Evolutionary conservation across 2,329 filamentous ascomycete genomes (phyloP), one percentile per base, ranked within the genome.

Genomic region (Thelonectria rubi): DNA sequence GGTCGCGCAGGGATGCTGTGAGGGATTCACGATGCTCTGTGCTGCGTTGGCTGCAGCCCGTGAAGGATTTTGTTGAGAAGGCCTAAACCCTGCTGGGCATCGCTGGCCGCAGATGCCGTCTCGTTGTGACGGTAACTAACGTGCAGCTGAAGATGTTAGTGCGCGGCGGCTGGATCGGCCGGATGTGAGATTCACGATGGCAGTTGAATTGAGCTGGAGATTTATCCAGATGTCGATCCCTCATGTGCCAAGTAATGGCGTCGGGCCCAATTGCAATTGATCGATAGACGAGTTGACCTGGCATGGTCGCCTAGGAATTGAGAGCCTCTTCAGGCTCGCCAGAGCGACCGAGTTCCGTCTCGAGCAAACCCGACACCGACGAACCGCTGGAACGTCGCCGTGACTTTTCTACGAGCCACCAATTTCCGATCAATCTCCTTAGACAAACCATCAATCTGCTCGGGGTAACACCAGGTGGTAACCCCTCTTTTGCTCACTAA

Each of bases 401-500:
- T 37, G 34, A 37, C 34, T 14, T 15, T 37, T 15, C 34, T 15
- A 3, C 15, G 6, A 37, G 7, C 34, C 12, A 14, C 5, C 34
- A 37, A 15, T 15, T 14, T 15, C 9, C 5, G 32, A 34, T 34
- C 32, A 10, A 34, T 34, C 3, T 14, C 15, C 34, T 14, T 15
- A 2, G 12, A 15, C 34, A 11, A 37, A 37, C 3, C 6, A 15
- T 30, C 8, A 2, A 8, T 30, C 2, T n/a, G 2, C 26, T 8
- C 26, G 26, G 8, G 26, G 5, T 6, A 30, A 6, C 2, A 30
- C n/a, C 9, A 17, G 2, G 24, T 1, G 37, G 20, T 15, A 15
- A n/a, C 45, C 45, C 42, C 42, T 15, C n/a, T 7, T 24, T 30
- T n/a, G 12, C 21, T 47, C 45, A n/a, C 40, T 52, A 60, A 60